Percentiles rank a stretch among this genome's conserved stretches.
phyloP scores from a whole-genome alignment of 1,284 basidiomycete species.

The Ustilago crameri region DNA sequence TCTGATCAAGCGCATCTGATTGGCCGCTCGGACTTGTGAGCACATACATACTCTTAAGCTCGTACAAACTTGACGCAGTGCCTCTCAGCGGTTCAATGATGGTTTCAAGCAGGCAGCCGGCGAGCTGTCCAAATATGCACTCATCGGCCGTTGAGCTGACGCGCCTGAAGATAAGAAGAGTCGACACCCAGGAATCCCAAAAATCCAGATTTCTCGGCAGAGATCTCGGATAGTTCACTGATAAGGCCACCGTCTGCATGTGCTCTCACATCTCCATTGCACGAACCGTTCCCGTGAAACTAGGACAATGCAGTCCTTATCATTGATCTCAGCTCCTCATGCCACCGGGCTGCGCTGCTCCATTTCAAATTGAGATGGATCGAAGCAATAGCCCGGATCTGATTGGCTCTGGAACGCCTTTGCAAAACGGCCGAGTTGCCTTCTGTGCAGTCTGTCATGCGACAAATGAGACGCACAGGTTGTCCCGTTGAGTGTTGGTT shows the following conservation, averaged over 20 bases:
- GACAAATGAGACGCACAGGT: not conserved
- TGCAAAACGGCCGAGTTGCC: constrained; percentile 16
- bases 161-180: constrained; percentile 16
- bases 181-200: constrained; percentile 5
- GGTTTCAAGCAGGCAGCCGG: not conserved
- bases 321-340: not conserved
- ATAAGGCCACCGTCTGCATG: not conserved
- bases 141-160: constrained; percentile 1
- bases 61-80: not conserved
- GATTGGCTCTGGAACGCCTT: constrained; percentile 2
- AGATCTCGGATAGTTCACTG: not conserved
- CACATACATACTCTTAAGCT: constrained; percentile 9
- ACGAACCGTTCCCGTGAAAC: no score
- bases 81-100: no score
- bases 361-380: not conserved
- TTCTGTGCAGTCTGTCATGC: not conserved
- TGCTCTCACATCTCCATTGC: not conserved
- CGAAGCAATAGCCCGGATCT: not conserved
- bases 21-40: constrained; percentile 25
- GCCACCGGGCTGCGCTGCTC: not conserved
- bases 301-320: not conserved
- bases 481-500: no score
- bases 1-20: constrained; percentile 10
- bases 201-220: constrained; percentile 1
- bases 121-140: constrained; percentile 18